phyloP scores from a whole-genome alignment of 140 eudicot species.

The Bidens hawaiensis region DNA sequence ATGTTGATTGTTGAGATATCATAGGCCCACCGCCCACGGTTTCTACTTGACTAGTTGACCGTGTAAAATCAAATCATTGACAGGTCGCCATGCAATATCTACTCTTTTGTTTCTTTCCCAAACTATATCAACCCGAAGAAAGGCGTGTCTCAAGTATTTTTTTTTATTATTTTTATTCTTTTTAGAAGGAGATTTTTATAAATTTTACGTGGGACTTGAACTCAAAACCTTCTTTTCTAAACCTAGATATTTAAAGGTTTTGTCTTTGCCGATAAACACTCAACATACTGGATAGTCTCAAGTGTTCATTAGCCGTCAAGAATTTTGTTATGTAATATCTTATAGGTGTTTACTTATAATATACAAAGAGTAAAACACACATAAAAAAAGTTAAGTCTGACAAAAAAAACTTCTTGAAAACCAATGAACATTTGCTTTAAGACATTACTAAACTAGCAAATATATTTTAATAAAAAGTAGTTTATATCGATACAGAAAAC shows the following conservation, averaged over 20 bases:
- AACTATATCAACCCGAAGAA: background rate
- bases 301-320: no score
- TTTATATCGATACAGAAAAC: no score
- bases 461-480: no score
- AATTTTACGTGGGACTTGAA: no score
- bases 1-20: background rate
- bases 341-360: background rate
- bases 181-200: no score
- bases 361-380: background rate
- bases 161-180: background rate
- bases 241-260: no score
- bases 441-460: background rate
- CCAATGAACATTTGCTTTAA: background rate
- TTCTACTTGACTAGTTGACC: background rate
- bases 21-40: conserved; percentile 1
- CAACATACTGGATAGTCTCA: no score
- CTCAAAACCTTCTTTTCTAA: no score
- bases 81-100: background rate
- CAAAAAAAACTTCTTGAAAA: no score
- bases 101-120: background rate
- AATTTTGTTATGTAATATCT: no score
- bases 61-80: background rate
- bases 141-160: background rate
- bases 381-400: background rate
- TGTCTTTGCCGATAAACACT: no score